Evolutionary conservation across 106 monocot genomes (phyloP), one percentile per base, ranked within the genome.

Genomic region (Dioscorea alata): DNA sequence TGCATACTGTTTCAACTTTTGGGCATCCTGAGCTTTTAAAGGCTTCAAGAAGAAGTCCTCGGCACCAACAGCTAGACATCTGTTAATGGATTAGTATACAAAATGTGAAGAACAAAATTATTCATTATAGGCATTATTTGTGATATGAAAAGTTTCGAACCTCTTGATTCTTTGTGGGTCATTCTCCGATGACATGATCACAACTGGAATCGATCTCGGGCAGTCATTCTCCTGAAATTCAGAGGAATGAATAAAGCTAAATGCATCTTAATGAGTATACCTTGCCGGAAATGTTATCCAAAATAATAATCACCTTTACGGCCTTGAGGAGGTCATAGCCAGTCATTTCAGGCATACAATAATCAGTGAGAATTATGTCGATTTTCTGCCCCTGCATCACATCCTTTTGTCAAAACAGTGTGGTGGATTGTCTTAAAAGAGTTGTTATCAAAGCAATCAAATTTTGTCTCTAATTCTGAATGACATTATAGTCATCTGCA

Each of bases 341-440:
- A 67, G 84, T 86, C 90, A 94, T 90, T 67, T 85, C 87, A 56
- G 90, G 94, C 94, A 94, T 94, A 49, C 84, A 94, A 57, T 94
- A 94, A 63, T 94, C 90, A 31, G 87, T 94, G 33, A 94, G 88
- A 28, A 95, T 79, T 42, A 95, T 85, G 76, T 95, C 94, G 24
- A 95, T 76, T 33, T 83, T 85, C 67, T 60, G 76, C 12, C 82
- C 82, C 91, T 95, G 83, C 73, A 76, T 22, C 21, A 68, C 12
- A 10, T 24, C 5, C 18, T 28, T 28, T 28, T 28, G 28, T 28
- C 28, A 28, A 28, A 28, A 28, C 28, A 28, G 28, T 28, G 28
- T 28, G 28, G 28, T 28, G 28, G 28, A 49, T 31, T 19, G 12
- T 28, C 19, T 9, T 18, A 15, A 17, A 18, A 23, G 50, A 15